These are phyloP conservation scores for Mortierella claussenii DNA, from an alignment of 192 early-diverging fungal genomes.

Conservation along the genomic window DNA sequence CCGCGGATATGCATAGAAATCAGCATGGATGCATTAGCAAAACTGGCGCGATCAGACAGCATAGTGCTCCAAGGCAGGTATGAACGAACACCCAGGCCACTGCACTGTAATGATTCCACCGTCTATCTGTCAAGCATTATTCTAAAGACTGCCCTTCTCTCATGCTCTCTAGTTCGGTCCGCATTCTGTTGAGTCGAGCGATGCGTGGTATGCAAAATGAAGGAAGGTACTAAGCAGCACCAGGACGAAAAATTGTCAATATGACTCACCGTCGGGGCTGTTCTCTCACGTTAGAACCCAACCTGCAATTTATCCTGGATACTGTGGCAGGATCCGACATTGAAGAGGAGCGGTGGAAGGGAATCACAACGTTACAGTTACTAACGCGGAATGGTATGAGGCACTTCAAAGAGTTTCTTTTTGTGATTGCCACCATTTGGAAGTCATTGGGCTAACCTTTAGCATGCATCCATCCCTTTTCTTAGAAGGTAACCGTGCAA, in stretches of 20 bases:
- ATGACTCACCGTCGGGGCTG: no score
- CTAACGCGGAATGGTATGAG: conserved; percentile 69
- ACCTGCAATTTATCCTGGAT: conserved; percentile 66
- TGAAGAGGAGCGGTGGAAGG: conserved; percentile 62
- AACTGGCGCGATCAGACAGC: conserved; percentile 59
- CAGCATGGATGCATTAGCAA: conserved; percentile 56
- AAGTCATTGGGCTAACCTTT: no score
- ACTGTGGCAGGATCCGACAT: conserved; percentile 59
- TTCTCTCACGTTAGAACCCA: conserved; percentile 56
- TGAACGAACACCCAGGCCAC: background rate
- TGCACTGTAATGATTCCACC: background rate
- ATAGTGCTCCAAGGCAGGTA: conserved; percentile 64
- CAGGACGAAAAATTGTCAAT: no score
- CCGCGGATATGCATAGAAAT: conserved; percentile 39
- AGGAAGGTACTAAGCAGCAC: no score
- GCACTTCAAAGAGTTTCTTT: background rate
- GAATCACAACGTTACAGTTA: conserved; percentile 73
- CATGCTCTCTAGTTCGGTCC: conserved; percentile 64
- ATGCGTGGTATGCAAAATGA: conserved; percentile 66
- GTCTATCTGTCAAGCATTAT: background rate
- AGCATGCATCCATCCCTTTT: no score
- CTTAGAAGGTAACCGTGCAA: conserved; percentile 67
- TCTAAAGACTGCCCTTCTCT: background rate
- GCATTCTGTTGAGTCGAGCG: conserved; percentile 77
- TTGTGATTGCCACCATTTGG: no score